Base-by-base conservation (phyloP, 176 grass and related monocot species). In the Cocos nucifera region DNA sequence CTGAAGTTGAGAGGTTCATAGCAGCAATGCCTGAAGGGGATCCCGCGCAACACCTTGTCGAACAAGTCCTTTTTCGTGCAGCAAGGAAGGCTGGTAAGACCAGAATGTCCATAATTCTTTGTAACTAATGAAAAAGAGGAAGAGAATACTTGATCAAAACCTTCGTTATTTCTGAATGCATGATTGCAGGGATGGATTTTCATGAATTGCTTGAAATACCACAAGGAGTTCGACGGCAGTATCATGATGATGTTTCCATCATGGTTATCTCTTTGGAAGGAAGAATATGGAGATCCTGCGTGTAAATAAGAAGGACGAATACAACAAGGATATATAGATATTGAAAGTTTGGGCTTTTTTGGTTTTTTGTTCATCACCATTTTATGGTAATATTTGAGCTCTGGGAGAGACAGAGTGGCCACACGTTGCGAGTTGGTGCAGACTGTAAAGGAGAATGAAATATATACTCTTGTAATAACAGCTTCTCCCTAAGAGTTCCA, bases 221-320 rank as follows among this genome's bases (percentile, higher is more conserved):
- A 15, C 87, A 98, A 0, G 93, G 93, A 0, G 93, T 92, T 50
- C 79, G 93, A 17, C 87, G 93, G 49, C 79, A 77, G 67, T 92
- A 92, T 60, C 88, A 98, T 1, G 93, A 98, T 16, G 93, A 98
- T 58, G 84, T 98, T 17, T 92, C 93, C 1, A 72, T 98, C 64
- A 92, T 98, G 17, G 73, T 98, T 29, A 98, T 98, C 27, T 98
- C 93, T 58, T 67, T 98, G 79, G 87, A 98, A 73, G 93, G 93
- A 56, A 83, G 78, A 77, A 98, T 98, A 60, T 98, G 93, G 93
- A 92, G 84, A 57, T 98, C 87, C 4, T 88, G 75, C 22, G 72
- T 90, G 87, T 98, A 98, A 88, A 92, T 91, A 88, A 25, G 8
- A 2, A 44, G 10, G 35, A 3, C 35, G 58, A 30, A 76, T 73